Evolutionary conservation across 1,139 yeast genomes (phyloP), one percentile per base, ranked within the genome.

Genomic region (Protomyces pachydermus): DNA sequence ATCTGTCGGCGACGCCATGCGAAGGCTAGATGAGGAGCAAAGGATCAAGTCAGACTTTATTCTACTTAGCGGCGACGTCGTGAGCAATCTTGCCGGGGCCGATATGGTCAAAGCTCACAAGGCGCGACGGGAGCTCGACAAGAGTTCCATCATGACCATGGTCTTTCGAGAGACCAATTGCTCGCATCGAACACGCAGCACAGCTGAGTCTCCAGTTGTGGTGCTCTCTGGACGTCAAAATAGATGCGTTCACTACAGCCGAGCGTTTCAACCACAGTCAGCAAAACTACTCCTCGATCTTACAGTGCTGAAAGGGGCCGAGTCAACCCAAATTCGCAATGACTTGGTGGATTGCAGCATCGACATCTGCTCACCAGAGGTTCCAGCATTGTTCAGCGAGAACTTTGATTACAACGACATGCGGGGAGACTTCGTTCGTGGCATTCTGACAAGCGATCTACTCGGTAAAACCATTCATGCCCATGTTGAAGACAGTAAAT

Each of bases 1-100:
- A 74, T 88, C 96, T 20, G 95, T 91, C 4, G 98, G 98, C 69
- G 98, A 93, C 77, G 96, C 96, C 37, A 87, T 93, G 95, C 82
- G 98, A 74, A 98, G 91, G 73, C 79, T 93, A 68, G 98, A 93
- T 74, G 86, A 89, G 67, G 81, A 96, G 72, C 97, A 97, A 1
- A 77, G 91, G 66, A 89, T 93, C 65, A 83, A 88, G 2, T 90
- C 95, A 14, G 99, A 93, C 75, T 93, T 93, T 71, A 78, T 95
- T 67, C 80, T 93, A 53, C 88, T 95, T 51, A 85, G 95, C 16
- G 98, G 98, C 65, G 98, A 93, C 74, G 95, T 93, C 35, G 91
- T 93, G 16, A 88, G 97, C 61, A 93, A 93, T 72, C 81, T 95
- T 67, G 95, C 91, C 72, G 85, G 91, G 68, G 81, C 80, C 57